Evolutionary conservation across 176 grass and related monocot species (phyloP).

Genomic region (Olyra latifolia): DNA sequence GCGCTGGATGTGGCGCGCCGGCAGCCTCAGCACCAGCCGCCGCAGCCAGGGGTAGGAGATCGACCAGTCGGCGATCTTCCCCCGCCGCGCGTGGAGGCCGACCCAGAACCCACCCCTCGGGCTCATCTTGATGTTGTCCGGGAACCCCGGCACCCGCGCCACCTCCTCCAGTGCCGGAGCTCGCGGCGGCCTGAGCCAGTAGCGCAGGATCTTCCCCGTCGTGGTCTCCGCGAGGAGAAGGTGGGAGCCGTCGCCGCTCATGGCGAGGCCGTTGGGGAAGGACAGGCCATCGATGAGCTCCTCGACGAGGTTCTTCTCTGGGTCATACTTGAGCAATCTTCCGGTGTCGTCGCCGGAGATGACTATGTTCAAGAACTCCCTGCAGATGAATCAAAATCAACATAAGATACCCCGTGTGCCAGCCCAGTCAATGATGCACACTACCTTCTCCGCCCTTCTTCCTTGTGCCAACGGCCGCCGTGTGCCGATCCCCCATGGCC

Average conservation of each 20-base stretch:
- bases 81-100: constrained; percentile 45
- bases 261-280: constrained; percentile 62
- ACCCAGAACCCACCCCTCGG: constrained; percentile 71
- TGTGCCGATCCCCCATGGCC: too few species aligned
- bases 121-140: constrained; percentile 70
- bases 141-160: constrained; percentile 38
- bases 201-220: constrained; percentile 47
- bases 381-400: too few species aligned
- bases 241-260: constrained; percentile 52
- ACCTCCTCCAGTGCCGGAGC: constrained; percentile 22
- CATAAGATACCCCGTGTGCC: too few species aligned
- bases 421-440: too few species aligned
- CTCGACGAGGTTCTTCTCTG: constrained; percentile 7
- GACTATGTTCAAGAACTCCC: constrained; percentile 56
- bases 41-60: constrained; percentile 40
- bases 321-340: constrained; percentile 63
- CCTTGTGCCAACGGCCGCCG: too few species aligned
- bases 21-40: constrained; percentile 14
- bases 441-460: too few species aligned
- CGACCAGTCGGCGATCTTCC: constrained; percentile 35
- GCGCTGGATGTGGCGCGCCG: neutral
- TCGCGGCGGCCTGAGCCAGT: constrained; percentile 40
- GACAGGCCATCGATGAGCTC: constrained; percentile 46
- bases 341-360: constrained; percentile 60
- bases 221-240: constrained; percentile 65